Evolutionary conservation across 106 monocot genomes (phyloP).

Genomic region (Dendrobium chrysotoxum): DNA sequence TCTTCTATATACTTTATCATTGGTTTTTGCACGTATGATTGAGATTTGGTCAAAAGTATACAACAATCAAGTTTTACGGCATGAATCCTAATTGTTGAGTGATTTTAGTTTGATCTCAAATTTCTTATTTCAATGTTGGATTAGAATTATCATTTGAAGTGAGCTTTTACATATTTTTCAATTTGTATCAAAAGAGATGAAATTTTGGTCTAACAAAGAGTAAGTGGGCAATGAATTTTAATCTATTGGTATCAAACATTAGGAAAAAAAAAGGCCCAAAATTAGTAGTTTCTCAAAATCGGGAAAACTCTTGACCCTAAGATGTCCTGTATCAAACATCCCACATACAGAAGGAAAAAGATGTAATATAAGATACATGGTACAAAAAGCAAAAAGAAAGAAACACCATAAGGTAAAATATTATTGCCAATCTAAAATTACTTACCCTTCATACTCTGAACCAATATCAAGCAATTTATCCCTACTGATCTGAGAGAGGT

Average conservation of each 20-base stretch:
- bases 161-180: background rate
- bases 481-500: conserved; percentile 85
- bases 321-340: background rate
- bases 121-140: background rate
- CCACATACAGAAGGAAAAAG: background rate
- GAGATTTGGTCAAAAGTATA: background rate
- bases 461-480: conserved; percentile 95
- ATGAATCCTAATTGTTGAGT: background rate
- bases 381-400: background rate
- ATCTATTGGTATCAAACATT: background rate
- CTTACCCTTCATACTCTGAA: conserved; percentile 95
- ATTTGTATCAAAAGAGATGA: background rate
- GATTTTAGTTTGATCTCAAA: background rate
- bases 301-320: background rate
- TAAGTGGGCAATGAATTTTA: background rate
- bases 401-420: background rate
- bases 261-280: too few relatives aligned
- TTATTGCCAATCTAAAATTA: background rate
- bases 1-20: background rate
- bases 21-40: background rate
- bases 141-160: background rate
- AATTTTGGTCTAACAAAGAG: background rate
- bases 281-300: too few relatives aligned
- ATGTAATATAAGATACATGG: background rate
- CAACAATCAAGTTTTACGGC: background rate